Conservation (phyloP, 352 stramenopile species). For the Achlya hypogyna region DNA sequence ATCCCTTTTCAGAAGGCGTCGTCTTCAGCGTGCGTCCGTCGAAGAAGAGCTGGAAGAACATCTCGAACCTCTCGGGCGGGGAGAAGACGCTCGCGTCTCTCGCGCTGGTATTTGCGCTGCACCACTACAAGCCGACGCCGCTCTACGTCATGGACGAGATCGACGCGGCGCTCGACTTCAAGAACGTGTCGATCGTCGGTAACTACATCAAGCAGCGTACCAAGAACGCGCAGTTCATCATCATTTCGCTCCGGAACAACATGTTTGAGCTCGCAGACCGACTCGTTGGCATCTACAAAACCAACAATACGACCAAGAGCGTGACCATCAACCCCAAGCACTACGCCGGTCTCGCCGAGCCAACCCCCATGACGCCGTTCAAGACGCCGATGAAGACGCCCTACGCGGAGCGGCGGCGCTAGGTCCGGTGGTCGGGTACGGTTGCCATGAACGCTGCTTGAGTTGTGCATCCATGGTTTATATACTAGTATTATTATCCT, state of each 20-base stretch:
- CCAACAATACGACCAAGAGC: slow-evolving; percentile 97
- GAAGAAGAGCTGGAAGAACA: slow-evolving; percentile 99
- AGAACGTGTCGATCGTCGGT: slow-evolving; percentile 99
- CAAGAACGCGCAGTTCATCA: slow-evolving; percentile 99
- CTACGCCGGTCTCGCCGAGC: slow-evolving; percentile 34
- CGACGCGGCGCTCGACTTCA: slow-evolving; percentile 94
- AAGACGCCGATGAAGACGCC: slow-evolving; percentile 10
- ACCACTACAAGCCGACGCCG: slow-evolving; percentile 99
- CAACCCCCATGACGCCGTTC: slow-evolving; percentile 6
- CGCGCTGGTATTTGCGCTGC: slow-evolving; percentile 98
- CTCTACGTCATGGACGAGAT: slow-evolving; percentile 99
- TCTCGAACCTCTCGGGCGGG: slow-evolving; percentile 97
- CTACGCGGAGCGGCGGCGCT: background rate
- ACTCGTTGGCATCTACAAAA: slow-evolving; percentile 99
- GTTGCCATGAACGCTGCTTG: background rate
- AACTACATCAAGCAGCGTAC: slow-evolving; percentile 99
- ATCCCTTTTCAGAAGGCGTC: slow-evolving; percentile 99
- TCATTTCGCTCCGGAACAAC: slow-evolving; percentile 99
- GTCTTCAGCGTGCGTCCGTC: slow-evolving; percentile 98
- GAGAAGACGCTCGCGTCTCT: slow-evolving; percentile 99
- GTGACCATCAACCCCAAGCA: slow-evolving; percentile 97
- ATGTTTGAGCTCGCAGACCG: slow-evolving; percentile 99
- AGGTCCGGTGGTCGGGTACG: too few species aligned
- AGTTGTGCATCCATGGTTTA: background rate
- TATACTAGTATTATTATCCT: background rate